Base-by-base conservation (phyloP, 2,329 filamentous ascomycete species). In the Tolypocladium tundrense region DNA sequence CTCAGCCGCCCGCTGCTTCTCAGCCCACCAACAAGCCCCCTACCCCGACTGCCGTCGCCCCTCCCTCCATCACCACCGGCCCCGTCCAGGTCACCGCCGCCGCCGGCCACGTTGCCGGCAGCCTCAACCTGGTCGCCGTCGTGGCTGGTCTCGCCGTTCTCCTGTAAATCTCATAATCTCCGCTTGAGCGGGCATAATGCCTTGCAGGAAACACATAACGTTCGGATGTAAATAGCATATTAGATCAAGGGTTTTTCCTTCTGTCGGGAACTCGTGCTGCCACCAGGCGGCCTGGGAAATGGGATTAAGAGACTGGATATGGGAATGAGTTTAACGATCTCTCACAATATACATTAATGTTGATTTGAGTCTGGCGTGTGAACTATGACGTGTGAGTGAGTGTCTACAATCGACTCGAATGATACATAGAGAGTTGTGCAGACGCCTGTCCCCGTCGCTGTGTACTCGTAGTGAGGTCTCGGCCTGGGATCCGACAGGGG, bases 81-180 rank as follows among this genome's bases (percentile, higher is more conserved):
- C 61, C 42, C 60, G 65, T 52, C 62, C 64, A 50, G 59, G 63
- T 69, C 53, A 70, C 66, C 53, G 66, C 65, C 53, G 71, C 66
- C 56, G 71, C 70, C 55, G 69, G 65, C 57, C 71, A 68, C 59
- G 60, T 72, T 45, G 60, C 57, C 42, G 64, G 66, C 57, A 66
- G 66, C 60, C 57, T 69, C 52, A 64, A 66, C 60, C 58, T 67
- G 55, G 64, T 65, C 53, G 68, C 66, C 54, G 69, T 64, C 51
- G 68, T 68, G 24, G 69, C 65, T 39, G 71, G 67, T 65, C 58
- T 72, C 53, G 66, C 66, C 53, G 70, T 65, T 42, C 56, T 73
- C 61, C 62, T 74, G 61, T 73, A 72, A 70, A 66, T 60, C 31
- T n/a, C 48, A 11, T 21, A 35, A 51, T 33, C 24, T 35, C 27